Evolutionary conservation across 305 asterid genomes (phyloP).

Genomic region (Plantago rigida): DNA sequence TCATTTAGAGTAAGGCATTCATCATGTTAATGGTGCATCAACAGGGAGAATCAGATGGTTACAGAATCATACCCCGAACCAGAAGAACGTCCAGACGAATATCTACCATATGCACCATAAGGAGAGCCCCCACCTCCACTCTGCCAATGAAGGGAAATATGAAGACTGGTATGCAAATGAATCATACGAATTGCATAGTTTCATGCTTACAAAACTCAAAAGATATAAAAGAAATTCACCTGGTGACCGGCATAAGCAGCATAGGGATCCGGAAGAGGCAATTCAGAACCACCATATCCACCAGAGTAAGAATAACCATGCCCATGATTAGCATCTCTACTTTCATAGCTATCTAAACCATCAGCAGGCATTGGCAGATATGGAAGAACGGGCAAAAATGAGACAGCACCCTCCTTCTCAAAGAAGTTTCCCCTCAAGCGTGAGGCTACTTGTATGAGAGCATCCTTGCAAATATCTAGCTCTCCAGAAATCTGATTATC

Average conservation of each 20-base stretch:
- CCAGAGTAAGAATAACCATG: conserved; percentile 67
- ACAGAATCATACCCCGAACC: conserved; percentile 8
- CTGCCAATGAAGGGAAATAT: background rate
- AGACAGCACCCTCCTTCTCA: conserved; percentile 69
- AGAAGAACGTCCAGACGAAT: conserved; percentile 8
- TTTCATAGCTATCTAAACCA: conserved; percentile 49
- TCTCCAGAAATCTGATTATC: conserved; percentile 71
- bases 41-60: background rate
- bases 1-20: too few relatives aligned
- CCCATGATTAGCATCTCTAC: conserved; percentile 60
- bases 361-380: conserved; percentile 60
- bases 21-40: too few relatives aligned
- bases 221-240: conserved; percentile 32
- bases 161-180: background rate
- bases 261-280: conserved; percentile 54
- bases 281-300: conserved; percentile 51
- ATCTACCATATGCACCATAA: conserved; percentile 12
- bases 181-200: background rate
- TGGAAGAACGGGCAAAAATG: conserved; percentile 73
- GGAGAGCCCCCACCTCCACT: conserved; percentile 3
- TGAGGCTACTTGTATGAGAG: conserved; percentile 77
- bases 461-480: conserved; percentile 72
- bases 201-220: background rate
- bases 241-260: conserved; percentile 53
- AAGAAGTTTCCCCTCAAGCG: conserved; percentile 86